phyloP scores from a whole-genome alignment of 352 stramenopile genomes.

The Phytophthora capsici region DNA sequence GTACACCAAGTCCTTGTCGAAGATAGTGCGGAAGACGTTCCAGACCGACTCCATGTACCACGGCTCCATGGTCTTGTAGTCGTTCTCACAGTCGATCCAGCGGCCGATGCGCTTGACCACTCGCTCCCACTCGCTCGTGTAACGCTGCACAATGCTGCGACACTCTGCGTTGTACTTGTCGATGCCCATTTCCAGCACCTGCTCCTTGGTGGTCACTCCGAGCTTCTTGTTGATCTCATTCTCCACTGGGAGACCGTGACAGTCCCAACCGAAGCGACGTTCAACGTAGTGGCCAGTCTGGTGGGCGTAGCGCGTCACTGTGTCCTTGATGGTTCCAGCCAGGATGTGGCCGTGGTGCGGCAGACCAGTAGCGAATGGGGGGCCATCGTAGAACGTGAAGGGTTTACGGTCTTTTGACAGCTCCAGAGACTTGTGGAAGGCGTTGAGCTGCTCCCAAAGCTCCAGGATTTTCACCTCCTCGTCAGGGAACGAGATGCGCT shows the following conservation, averaged over 20 bases:
- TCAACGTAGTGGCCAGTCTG: constrained; percentile 98
- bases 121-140: constrained; percentile 98
- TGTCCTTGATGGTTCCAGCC: constrained; percentile 99
- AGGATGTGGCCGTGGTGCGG: constrained; percentile 99
- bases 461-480: constrained; percentile 80
- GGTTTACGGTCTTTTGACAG: constrained; percentile 93
- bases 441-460: constrained; percentile 88
- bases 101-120: constrained; percentile 98
- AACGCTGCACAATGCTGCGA: constrained; percentile 97
- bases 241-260: constrained; percentile 98
- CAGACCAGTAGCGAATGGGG: constrained; percentile 98
- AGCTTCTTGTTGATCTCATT: constrained; percentile 99
- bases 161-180: constrained; percentile 99
- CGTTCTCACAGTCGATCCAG: constrained; percentile 99
- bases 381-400: constrained; percentile 99
- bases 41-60: constrained; percentile 99
- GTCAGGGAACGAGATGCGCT: constrained; percentile 88
- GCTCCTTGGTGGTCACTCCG: constrained; percentile 96
- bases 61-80: constrained; percentile 99
- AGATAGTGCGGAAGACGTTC: constrained; percentile 99
- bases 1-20: constrained; percentile 99
- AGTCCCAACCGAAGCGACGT: constrained; percentile 99
- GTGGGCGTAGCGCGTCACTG: constrained; percentile 99
- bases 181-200: constrained; percentile 98
- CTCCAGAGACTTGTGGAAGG: constrained; percentile 92